These are phyloP conservation scores for Penicillium aurantiogriseum DNA, from an alignment of 2,329 filamentous ascomycete genomes.

Conservation along the genomic window DNA sequence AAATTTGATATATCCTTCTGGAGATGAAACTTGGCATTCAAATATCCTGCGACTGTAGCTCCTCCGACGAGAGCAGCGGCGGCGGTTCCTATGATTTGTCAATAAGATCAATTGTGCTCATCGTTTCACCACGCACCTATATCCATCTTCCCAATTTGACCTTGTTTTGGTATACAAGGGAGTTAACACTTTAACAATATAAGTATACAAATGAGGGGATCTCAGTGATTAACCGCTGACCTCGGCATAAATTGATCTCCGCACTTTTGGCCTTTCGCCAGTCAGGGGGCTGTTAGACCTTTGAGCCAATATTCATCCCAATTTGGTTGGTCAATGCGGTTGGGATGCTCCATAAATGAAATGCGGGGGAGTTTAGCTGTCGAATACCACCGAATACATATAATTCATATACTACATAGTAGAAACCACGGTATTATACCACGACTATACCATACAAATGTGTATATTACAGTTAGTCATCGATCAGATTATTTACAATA, in stretches of 20 bases:
- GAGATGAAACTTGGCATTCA: slow-evolving; percentile 67
- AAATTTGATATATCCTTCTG: slow-evolving; percentile 58
- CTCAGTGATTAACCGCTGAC: background rate
- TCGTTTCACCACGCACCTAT: slow-evolving; percentile 1
- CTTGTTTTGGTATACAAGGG: background rate
- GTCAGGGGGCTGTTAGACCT: background rate
- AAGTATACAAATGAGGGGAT: slow-evolving; percentile 2
- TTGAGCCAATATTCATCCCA: background rate
- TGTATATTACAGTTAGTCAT: too few relatives aligned
- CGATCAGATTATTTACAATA: too few relatives aligned
- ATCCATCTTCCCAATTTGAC: slow-evolving; percentile 9
- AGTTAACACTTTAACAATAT: background rate
- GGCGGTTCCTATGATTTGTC: slow-evolving; percentile 19
- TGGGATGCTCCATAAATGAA: background rate
- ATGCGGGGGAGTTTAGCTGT: background rate
- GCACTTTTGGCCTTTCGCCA: background rate
- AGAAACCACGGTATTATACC: too few relatives aligned
- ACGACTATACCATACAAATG: too few relatives aligned
- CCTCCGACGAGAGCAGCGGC: slow-evolving; percentile 29
- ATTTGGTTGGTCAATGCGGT: background rate
- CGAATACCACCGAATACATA: too few relatives aligned
- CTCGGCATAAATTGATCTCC: background rate
- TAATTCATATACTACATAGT: too few relatives aligned
- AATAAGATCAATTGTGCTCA: background rate
- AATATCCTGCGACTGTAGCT: slow-evolving; percentile 33